Evolutionary conservation across 352 stramenopile genomes (phyloP).

Genomic region (Phytophthora capsici): DNA sequence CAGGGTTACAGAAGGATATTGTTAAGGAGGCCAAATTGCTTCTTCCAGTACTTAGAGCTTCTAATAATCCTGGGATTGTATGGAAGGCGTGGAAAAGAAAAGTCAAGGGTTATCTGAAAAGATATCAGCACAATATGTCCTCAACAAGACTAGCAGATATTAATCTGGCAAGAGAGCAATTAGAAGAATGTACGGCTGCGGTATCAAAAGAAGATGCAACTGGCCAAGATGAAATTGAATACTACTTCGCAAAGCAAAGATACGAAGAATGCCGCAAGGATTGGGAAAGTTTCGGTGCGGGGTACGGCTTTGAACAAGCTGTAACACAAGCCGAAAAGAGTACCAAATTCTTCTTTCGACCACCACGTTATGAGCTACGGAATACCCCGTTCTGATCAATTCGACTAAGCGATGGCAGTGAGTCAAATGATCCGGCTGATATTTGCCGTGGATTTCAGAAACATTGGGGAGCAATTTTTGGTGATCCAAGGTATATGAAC

Average conservation of each 20-base stretch:
- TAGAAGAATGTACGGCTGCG: too few relatives aligned
- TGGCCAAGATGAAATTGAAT: not conserved
- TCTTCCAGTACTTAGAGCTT: not conserved
- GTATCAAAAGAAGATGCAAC: too few relatives aligned
- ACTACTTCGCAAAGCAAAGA: slow-evolving; percentile 3
- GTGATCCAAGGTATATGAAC: not conserved
- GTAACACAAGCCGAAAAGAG: slow-evolving; percentile 5
- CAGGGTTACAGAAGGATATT: not conserved
- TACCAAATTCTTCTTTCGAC: slow-evolving; percentile 8
- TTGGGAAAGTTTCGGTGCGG: not conserved
- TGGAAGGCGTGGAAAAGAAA: not conserved
- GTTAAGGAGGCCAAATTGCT: not conserved
- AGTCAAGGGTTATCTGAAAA: not conserved
- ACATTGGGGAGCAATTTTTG: slow-evolving; percentile 15
- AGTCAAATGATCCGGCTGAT: not conserved
- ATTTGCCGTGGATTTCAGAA: not conserved
- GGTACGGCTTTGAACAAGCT: not conserved
- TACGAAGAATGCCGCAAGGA: slow-evolving; percentile 4
- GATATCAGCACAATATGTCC: too few relatives aligned
- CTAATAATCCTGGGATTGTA: not conserved
- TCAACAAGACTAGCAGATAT: too few relatives aligned
- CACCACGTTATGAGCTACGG: slow-evolving; percentile 1
- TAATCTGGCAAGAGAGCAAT: too few relatives aligned
- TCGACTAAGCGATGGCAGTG: not conserved
- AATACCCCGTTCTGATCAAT: slow-evolving; percentile 4